Evolutionary conservation across 805 yeast species (phyloP).

Genomic region (Candida parachauliodes): DNA sequence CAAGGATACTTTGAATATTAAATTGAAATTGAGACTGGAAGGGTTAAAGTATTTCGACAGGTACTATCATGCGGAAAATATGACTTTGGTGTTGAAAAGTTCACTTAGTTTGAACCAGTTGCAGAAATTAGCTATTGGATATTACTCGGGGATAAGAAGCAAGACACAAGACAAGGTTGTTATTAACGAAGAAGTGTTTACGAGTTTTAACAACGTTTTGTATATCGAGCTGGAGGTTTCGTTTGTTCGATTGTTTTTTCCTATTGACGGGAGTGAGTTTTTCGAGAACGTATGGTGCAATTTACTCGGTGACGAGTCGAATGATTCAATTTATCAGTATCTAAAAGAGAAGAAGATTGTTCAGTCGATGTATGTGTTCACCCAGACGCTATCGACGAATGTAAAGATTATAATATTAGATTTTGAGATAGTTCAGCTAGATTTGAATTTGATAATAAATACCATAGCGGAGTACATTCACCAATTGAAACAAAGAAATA

Average conservation of each 20-base stretch:
- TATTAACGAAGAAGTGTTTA: not conserved
- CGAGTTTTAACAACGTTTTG: conserved; percentile 19
- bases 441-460: conserved; percentile 29
- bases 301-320: conserved; percentile 60
- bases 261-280: conserved; percentile 21
- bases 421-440: conserved; percentile 34
- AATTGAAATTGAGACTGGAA: conserved; percentile 30
- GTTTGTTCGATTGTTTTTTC: conserved; percentile 46
- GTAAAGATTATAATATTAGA: conserved; percentile 48
- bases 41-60: conserved; percentile 37
- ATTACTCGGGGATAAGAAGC: conserved; percentile 35
- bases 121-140: conserved; percentile 45
- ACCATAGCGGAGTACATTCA: conserved; percentile 29
- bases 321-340: conserved; percentile 43
- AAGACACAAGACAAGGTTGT: not conserved
- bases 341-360: conserved; percentile 30
- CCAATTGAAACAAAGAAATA: conserved; percentile 6
- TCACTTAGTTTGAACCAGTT: conserved; percentile 61
- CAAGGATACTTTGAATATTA: conserved; percentile 42
- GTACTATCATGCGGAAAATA: conserved; percentile 44
- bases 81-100: conserved; percentile 60
- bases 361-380: conserved; percentile 38
- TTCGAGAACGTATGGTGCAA: conserved; percentile 49
- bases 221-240: conserved; percentile 37
- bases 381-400: conserved; percentile 32